Evolutionary conservation across 2,329 filamentous ascomycete species (phyloP), one percentile per base, ranked within the genome.

Genomic region (Phialophora tarda): DNA sequence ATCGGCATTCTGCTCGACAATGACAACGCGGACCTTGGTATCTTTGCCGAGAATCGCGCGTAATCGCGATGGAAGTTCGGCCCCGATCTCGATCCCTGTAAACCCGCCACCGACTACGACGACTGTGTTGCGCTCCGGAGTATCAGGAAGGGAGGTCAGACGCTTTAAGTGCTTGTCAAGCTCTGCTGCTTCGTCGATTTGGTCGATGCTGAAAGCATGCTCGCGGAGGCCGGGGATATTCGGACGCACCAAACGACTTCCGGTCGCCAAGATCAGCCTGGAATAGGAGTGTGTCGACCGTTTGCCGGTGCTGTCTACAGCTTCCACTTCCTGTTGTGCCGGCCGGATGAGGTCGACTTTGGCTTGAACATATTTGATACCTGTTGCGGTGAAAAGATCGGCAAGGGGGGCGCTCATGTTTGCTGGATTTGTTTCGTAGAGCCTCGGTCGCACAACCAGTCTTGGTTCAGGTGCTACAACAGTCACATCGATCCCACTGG

Each of bases 181-280:
- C 12, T 71, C 74, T 1, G 58, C 51, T 0, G 78, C 76, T 1
- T 69, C 69, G 0, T 72, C 58, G 0, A 80, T 38, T 0, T 73
- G 71, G 54, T 81, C 78, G 12, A 80, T 71, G 30, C 77, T 72
- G 56, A 80, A 81, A 0, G 73, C 71, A 62, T 80, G 63, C 24
- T 78, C 26, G 0, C 67, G n/a, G 1, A 80, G 71, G 0, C 79
- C 78, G 0, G 68, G 0, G 0, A 80, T 69, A 0, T 61, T 57
- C 0, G 79, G 78, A 3, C 69, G 72, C 0, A 73, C 53, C 1
- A 80, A 66, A 2, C 66, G 54, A 54, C 79, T 80, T 1, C 79
- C 78, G 0, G 78, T 75, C 0, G 79, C 78, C 0, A 81, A 65
- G 1, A 81, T 68, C 2, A 81, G 74, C 1, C 77, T 73, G 58